phyloP scores from a whole-genome alignment of 257 asterid species.

The Solanum megistacrolobum region DNA sequence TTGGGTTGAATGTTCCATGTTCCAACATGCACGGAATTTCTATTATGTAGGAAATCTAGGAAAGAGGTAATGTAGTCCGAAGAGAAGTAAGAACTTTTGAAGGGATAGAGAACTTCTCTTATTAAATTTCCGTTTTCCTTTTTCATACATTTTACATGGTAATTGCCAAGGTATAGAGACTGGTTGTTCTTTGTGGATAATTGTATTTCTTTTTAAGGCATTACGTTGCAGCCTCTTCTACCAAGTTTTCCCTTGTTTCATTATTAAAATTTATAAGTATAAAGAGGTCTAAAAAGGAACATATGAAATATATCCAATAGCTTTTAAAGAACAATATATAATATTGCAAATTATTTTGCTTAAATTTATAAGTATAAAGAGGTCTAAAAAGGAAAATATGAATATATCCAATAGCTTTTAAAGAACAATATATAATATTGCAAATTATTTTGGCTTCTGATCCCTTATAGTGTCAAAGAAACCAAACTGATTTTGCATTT shows the following conservation, averaged over 20 bases:
- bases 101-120: background rate
- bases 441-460: background rate
- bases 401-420: background rate
- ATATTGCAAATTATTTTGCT: background rate
- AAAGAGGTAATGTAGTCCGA: background rate
- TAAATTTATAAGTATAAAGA: background rate
- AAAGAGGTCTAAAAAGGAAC: background rate
- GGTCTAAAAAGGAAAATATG: background rate
- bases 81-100: background rate
- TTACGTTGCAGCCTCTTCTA: background rate
- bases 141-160: background rate
- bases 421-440: background rate
- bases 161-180: background rate
- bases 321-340: background rate
- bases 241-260: background rate
- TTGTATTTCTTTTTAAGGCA: background rate
- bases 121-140: background rate
- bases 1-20: background rate
- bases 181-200: background rate
- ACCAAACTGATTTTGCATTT: background rate
- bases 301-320: background rate
- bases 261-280: background rate
- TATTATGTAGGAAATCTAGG: background rate
- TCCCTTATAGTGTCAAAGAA: background rate
- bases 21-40: background rate